phyloP scores from a whole-genome alignment of 73 alveolate genomes.

The Breviolum minutum region DNA sequence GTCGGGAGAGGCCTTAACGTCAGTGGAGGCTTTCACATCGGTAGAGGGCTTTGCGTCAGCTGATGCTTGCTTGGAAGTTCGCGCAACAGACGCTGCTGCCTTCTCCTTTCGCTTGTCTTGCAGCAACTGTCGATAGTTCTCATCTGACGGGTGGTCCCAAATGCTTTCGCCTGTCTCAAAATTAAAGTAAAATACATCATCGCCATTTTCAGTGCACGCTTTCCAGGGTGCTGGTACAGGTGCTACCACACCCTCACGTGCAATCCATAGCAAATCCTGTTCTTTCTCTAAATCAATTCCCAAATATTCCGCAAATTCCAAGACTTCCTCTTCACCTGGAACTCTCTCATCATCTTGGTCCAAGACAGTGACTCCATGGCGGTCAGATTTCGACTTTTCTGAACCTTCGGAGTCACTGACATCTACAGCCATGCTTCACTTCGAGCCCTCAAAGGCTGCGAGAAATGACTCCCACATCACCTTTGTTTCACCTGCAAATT shows the following conservation, averaged over 20 bases:
- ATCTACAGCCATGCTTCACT: slow-evolving; percentile 39
- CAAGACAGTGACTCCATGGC: slow-evolving; percentile 56
- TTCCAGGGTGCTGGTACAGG: slow-evolving; percentile 97
- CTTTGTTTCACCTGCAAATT: no score
- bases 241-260: slow-evolving; percentile 96
- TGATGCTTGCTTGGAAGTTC: slow-evolving; percentile 34
- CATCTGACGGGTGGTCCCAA: slow-evolving; percentile 96
- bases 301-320: slow-evolving; percentile 64
- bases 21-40: not conserved
- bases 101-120: slow-evolving; percentile 77
- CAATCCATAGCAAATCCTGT: slow-evolving; percentile 96
- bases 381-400: slow-evolving; percentile 9
- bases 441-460: not conserved
- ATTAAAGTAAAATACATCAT: slow-evolving; percentile 95
- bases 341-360: slow-evolving; percentile 80
- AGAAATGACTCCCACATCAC: no score
- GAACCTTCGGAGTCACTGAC: slow-evolving; percentile 51
- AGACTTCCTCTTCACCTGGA: slow-evolving; percentile 39
- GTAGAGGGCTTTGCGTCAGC: not conserved
- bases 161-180: slow-evolving; percentile 92
- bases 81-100: slow-evolving; percentile 3
- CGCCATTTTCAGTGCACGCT: slow-evolving; percentile 95
- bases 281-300: slow-evolving; percentile 79
- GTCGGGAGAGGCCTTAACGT: not conserved
- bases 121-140: slow-evolving; percentile 88